A percentile compares a stretch with the other conserved stretches of the same genome.
phyloP scores from a whole-genome alignment of 139 green algal genomes.

The Raphidocelis subcapitata region DNA sequence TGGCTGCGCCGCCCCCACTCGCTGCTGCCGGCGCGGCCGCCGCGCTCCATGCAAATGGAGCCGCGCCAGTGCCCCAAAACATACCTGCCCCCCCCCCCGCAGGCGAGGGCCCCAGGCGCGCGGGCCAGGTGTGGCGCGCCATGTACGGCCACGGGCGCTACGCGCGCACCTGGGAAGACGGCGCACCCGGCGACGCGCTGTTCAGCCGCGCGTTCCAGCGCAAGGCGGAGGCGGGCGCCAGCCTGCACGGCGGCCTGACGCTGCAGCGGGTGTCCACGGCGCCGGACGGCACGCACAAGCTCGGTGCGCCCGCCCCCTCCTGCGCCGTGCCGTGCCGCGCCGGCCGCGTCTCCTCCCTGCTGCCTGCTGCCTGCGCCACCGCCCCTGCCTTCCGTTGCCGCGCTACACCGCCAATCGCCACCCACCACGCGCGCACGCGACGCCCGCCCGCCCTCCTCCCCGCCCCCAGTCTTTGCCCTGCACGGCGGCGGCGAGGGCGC shows the following conservation, averaged over 20 bases:
- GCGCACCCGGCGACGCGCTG: conserved; percentile 7
- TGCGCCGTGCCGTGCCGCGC: no score
- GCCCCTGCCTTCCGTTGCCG: no score
- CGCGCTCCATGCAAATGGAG: no score
- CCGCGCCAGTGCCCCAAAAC: conserved; percentile 79
- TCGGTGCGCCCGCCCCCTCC: conserved; percentile 33
- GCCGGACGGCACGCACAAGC: conserved; percentile 76
- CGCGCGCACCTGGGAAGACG: conserved; percentile 49
- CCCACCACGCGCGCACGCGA: no score
- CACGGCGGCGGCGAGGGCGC: conserved; percentile 5
- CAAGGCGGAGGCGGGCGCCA: conserved; percentile 43
- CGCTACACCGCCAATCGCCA: no score
- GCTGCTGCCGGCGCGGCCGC: no score
- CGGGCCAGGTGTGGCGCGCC: conserved; percentile 10
- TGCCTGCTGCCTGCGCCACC: no score
- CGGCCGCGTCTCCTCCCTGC: no score
- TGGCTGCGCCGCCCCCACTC: no score
- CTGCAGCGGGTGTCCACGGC: conserved; percentile 53
- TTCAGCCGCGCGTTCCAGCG: neutral
- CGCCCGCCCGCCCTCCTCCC: no score
- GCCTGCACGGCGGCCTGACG: conserved; percentile 59
- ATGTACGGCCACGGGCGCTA: conserved; percentile 14
- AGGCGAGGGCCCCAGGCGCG: conserved; percentile 5
- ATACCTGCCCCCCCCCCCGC: conserved; percentile 40
- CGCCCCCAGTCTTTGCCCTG: conserved; percentile 3